Base-by-base conservation (phyloP, 1,139 yeast species). In the Yamadazyma atmosphaerica region DNA sequence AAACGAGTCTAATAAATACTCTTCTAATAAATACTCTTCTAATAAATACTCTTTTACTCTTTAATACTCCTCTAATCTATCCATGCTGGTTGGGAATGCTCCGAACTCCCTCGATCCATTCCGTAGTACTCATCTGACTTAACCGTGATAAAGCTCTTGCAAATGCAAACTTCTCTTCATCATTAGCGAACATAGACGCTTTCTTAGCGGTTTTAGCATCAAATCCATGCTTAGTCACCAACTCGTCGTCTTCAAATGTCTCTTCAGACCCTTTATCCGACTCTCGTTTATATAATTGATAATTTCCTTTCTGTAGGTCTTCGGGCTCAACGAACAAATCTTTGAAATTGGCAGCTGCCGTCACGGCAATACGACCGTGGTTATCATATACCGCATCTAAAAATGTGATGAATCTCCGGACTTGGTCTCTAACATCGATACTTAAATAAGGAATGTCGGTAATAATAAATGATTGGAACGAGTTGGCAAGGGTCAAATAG, bases 91-190 rank as follows among this genome's bases (percentile, higher is more conserved):
- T 19, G 9, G 22, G 12, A 16, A 28, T n/a, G 1, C 47, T 46
- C 35, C 52, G 46, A 16, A 50, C 58, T 19, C 39, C 47, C 21
- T 81, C 88, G 11, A 87, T 83, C 98, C 98, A 92, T 39, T 86
- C 95, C 32, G 83, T 83, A 4, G 96, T 85, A 50, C 95, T 84
- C 97, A 92, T 92, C 53, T 92, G 98, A 37, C 92, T 77, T 49
- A 92, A 71, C 58, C 98, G 77, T 50, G 94, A 83, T 46, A 92
- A 70, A 0, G 98, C 97, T 56, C 98, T 75, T 1, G 97, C 96
- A 70, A 90, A 92, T 12, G 98, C 98, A 68, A 92, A 92, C 60
- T 84, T 78, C 63, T 92, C 98, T 61, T 92, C 98, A 58, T 89
- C 98, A 33, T 85, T 74, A 34, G 73, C 86, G 65, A 92, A 90